These are phyloP conservation scores for Suillus clintonianus DNA, from an alignment of 768 basidiomycete genomes.

Conservation along the genomic window DNA sequence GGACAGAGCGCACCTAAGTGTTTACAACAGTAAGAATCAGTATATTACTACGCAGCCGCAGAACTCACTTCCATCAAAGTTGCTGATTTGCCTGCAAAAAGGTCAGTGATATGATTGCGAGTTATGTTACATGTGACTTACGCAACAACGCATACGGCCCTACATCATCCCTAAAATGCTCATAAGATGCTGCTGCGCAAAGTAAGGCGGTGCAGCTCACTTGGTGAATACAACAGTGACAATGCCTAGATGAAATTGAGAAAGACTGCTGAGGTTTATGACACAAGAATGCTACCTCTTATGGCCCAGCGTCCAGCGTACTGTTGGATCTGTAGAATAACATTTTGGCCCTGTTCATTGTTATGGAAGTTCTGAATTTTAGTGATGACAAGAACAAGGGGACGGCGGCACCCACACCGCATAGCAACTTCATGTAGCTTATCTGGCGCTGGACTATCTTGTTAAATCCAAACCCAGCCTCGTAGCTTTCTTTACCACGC, in stretches of 20 bases:
- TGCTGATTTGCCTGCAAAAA: constrained; percentile 60
- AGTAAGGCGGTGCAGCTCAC: constrained; percentile 39
- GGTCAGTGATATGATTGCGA: constrained; percentile 11
- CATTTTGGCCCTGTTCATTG: constrained; percentile 71
- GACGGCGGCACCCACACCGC: constrained; percentile 57
- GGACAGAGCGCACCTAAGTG: constrained; percentile 64
- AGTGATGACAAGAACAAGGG: constrained; percentile 80
- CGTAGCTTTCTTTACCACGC: background rate
- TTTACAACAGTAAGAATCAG: constrained; percentile 1
- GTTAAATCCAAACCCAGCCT: background rate
- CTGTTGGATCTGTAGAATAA: constrained; percentile 86
- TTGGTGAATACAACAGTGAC: constrained; percentile 79
- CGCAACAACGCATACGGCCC: constrained; percentile 76
- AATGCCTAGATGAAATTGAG: constrained; percentile 47
- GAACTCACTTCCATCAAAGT: constrained; percentile 69
- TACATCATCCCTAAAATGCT: constrained; percentile 69
- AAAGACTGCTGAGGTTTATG: constrained; percentile 8
- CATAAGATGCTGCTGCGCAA: constrained; percentile 14
- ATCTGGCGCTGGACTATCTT: constrained; percentile 55
- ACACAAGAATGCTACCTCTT: constrained; percentile 46
- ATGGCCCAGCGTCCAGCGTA: constrained; percentile 86
- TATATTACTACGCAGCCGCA: background rate
- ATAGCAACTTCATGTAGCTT: constrained; percentile 88
- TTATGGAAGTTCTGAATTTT: constrained; percentile 77
- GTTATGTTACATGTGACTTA: constrained; percentile 33